Conservation (phyloP, 495 filamentous ascomycete genomes). For the Neurospora sublineolata region DNA sequence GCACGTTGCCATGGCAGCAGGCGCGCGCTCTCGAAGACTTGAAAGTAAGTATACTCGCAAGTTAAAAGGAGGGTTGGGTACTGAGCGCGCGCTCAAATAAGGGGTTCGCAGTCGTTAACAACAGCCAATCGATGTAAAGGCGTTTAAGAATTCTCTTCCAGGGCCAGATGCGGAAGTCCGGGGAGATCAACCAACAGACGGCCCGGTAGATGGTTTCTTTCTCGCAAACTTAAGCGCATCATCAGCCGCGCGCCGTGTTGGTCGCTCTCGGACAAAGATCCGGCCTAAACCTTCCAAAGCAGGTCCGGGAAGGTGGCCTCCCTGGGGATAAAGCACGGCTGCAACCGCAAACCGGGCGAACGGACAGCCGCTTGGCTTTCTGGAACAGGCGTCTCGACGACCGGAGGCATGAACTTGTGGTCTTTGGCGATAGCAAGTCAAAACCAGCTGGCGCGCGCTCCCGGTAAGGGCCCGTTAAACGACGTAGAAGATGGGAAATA, state of each 20-base stretch:
- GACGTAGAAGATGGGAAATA: background rate
- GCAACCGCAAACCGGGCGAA: background rate
- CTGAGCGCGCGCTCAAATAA: background rate
- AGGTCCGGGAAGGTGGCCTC: background rate
- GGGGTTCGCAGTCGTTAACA: background rate
- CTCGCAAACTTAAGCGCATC: constrained; percentile 14
- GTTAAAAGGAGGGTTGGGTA: background rate
- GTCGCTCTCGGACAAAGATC: background rate
- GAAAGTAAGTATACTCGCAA: background rate
- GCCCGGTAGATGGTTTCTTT: background rate
- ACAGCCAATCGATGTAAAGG: constrained; percentile 13
- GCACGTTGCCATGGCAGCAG: constrained; percentile 10
- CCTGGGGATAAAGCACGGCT: constrained; percentile 5
- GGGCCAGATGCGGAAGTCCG: constrained; percentile 1
- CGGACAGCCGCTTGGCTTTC: background rate
- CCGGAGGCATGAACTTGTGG: background rate
- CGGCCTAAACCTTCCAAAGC: background rate
- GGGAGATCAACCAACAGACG: constrained; percentile 13
- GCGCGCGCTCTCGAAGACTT: constrained; percentile 20
- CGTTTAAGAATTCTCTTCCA: background rate
- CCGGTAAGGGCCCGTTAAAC: background rate
- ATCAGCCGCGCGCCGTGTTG: constrained; percentile 19
- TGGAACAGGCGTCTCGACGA: background rate
- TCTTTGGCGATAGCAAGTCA: background rate
- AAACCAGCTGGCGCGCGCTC: background rate